A percentile compares a stretch with the other conserved stretches of the same genome.
Conservation (phyloP, 352 stramenopile species). For the Phytophthora litchii region DNA sequence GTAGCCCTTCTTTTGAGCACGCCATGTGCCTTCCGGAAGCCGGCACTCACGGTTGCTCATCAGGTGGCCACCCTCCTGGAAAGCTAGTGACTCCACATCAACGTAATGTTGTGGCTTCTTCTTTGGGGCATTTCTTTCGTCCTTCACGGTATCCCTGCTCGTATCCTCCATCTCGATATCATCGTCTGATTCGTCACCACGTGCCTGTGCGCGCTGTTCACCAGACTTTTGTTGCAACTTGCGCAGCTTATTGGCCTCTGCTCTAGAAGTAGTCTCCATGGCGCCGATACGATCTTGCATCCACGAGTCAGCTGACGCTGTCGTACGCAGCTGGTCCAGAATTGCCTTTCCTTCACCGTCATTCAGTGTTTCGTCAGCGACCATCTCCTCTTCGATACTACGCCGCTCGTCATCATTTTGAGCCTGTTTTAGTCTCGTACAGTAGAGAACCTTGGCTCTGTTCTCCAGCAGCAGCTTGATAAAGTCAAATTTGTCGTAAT, state of each 20-base stretch:
- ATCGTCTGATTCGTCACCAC: slow-evolving; percentile 41
- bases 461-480: slow-evolving; percentile 98
- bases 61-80: slow-evolving; percentile 95
- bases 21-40: slow-evolving; percentile 96
- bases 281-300: slow-evolving; percentile 92
- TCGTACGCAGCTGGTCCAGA: slow-evolving; percentile 90
- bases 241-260: slow-evolving; percentile 81
- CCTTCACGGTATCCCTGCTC: slow-evolving; percentile 21
- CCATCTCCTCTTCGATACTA: slow-evolving; percentile 92
- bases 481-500: slow-evolving; percentile 99
- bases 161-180: slow-evolving; percentile 64
- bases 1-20: slow-evolving; percentile 97
- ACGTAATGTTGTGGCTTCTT: slow-evolving; percentile 90
- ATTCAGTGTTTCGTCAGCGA: slow-evolving; percentile 70
- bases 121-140: slow-evolving; percentile 26
- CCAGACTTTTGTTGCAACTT: slow-evolving; percentile 72
- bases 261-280: slow-evolving; percentile 84
- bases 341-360: slow-evolving; percentile 91
- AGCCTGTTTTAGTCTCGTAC: slow-evolving; percentile 96
- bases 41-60: slow-evolving; percentile 99
- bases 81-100: slow-evolving; percentile 95
- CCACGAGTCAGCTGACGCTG: slow-evolving; percentile 93
- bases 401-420: slow-evolving; percentile 92
- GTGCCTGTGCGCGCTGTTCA: slow-evolving; percentile 15
- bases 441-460: slow-evolving; percentile 96